Conservation (phyloP, 441 rosid genomes). For the Rhodomyrtus psidioides region DNA sequence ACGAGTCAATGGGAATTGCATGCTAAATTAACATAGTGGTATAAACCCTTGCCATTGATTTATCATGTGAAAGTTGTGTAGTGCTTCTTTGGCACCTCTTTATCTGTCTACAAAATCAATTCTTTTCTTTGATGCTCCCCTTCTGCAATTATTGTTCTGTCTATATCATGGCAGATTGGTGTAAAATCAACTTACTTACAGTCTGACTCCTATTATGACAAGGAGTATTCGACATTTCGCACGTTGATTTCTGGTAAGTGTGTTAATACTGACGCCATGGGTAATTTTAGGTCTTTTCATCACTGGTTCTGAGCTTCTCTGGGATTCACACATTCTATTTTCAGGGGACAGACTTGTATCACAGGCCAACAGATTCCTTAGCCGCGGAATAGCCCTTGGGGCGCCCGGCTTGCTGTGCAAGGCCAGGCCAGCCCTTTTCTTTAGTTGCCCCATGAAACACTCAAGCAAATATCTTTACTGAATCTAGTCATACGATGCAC, state of each 20-base stretch:
- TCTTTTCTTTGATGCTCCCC: background rate
- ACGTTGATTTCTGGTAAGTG: slow-evolving; percentile 45
- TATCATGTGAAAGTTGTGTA: background rate
- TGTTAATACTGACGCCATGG: background rate
- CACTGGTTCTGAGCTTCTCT: background rate
- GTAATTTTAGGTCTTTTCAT: background rate
- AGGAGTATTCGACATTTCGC: slow-evolving; percentile 87
- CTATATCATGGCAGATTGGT: slow-evolving; percentile 1
- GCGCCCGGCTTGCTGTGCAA: no score
- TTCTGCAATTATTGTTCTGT: background rate
- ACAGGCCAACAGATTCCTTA: no score
- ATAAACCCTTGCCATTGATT: background rate
- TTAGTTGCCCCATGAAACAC: no score
- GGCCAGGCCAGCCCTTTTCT: no score
- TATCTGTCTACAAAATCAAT: background rate
- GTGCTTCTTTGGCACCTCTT: background rate
- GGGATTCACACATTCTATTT: background rate
- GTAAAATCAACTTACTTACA: slow-evolving; percentile 21
- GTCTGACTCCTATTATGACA: slow-evolving; percentile 72
- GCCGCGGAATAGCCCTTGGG: no score
- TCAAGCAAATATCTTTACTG: no score
- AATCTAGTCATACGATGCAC: no score
- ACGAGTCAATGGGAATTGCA: background rate
- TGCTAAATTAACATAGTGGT: background rate
- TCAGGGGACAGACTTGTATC: no score